These are phyloP conservation scores for Phtheirospermum japonicum DNA, from an alignment of 257 asterid species.

Conservation along the genomic window DNA sequence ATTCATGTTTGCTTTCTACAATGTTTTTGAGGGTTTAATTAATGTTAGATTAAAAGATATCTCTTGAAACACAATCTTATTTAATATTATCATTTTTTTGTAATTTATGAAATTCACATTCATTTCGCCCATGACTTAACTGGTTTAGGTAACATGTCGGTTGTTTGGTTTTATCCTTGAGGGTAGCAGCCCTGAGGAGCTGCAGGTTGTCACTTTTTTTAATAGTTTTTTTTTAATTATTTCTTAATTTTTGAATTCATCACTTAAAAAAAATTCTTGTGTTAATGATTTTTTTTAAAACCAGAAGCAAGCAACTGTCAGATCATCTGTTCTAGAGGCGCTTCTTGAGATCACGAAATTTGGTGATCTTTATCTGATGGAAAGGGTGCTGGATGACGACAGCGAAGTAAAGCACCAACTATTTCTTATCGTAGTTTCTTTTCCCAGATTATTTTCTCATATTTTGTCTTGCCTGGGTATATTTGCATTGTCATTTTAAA, in stretches of 20 bases:
- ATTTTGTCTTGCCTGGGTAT: neutral
- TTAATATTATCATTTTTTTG: neutral
- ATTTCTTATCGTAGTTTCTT: too few species aligned
- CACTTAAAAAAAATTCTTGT: too few species aligned
- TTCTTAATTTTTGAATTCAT: neutral
- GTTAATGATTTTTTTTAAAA: neutral
- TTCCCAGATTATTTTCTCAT: conserved; percentile 14
- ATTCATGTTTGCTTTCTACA: conserved; percentile 8
- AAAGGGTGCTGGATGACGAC: conserved; percentile 85
- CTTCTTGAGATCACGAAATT: conserved; percentile 85
- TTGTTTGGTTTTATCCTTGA: conserved; percentile 79
- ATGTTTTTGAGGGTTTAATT: conserved; percentile 11
- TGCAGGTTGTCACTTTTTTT: conserved; percentile 53
- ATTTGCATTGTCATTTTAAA: neutral
- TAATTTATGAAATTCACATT: conserved; percentile 19
- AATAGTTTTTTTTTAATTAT: neutral
- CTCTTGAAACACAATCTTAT: neutral
- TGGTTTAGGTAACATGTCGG: conserved; percentile 73
- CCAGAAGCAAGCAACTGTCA: conserved; percentile 88
- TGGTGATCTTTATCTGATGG: conserved; percentile 97
- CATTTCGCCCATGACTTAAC: neutral
- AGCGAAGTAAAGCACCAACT: conserved; percentile 56
- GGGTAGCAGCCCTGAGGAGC: conserved; percentile 85
- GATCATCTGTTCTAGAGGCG: conserved; percentile 78
- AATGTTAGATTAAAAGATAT: neutral